phyloP scores from a whole-genome alignment of 164 flowering plant genomes.

The Santalum album region DNA sequence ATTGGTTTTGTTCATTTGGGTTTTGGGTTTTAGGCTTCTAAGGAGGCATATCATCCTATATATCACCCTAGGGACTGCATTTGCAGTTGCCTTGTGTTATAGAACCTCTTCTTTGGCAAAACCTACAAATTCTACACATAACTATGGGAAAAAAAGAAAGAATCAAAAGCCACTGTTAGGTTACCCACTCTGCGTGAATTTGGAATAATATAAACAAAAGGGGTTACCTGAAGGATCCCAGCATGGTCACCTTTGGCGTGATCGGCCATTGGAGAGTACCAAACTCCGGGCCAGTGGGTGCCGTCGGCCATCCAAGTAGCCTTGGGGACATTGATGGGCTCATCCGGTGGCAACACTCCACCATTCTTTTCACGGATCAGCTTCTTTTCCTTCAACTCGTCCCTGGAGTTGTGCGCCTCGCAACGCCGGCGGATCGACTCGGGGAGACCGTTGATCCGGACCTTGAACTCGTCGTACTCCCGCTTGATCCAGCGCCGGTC shows the following conservation, averaged over 20 bases:
- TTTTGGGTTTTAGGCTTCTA: too few species aligned
- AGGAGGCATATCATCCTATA: too few species aligned
- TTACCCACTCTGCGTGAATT: too few species aligned
- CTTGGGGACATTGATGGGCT: constrained; percentile 23
- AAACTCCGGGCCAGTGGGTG: constrained; percentile 86
- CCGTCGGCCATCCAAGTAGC: constrained; percentile 96
- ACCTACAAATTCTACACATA: too few species aligned
- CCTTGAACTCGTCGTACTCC: constrained; percentile 84
- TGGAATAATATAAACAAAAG: too few species aligned
- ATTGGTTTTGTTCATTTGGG: too few species aligned
- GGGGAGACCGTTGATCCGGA: constrained; percentile 68
- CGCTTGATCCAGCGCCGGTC: constrained; percentile 73
- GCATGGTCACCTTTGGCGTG: constrained; percentile 78
- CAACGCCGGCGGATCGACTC: constrained; percentile 43
- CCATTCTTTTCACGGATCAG: constrained; percentile 31
- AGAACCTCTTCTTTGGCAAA: too few species aligned
- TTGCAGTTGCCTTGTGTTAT: too few species aligned
- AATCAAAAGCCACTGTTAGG: too few species aligned
- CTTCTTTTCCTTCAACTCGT: constrained; percentile 42
- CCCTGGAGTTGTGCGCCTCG: constrained; percentile 36
- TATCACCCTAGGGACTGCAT: too few species aligned
- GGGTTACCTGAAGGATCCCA: constrained; percentile 62
- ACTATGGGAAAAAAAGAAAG: too few species aligned
- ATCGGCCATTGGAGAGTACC: constrained; percentile 44
- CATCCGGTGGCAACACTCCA: constrained; percentile 24